Evolutionary conservation across 1,284 basidiomycete species (phyloP).

Genomic region (Heterobasidion parviporum): DNA sequence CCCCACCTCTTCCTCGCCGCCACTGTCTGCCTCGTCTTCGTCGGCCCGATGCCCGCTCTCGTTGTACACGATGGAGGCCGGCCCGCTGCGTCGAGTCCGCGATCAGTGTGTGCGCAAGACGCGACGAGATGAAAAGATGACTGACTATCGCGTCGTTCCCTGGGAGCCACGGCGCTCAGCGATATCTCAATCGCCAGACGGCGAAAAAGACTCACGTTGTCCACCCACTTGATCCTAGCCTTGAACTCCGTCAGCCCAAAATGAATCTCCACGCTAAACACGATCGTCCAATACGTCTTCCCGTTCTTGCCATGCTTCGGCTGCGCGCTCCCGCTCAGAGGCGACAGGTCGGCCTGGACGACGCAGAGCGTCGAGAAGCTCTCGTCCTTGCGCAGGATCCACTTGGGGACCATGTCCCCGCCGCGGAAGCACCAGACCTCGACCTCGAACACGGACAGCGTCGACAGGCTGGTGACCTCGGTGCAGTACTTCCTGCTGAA

Average conservation of each 20-base stretch:
- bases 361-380: slow-evolving; percentile 69
- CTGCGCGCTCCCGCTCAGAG: slow-evolving; percentile 57
- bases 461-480: slow-evolving; percentile 64
- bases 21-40: slow-evolving; percentile 47
- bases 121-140: slow-evolving; percentile 2
- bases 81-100: slow-evolving; percentile 38
- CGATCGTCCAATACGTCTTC: slow-evolving; percentile 71
- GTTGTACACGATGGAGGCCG: slow-evolving; percentile 72
- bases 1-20: slow-evolving; percentile 22
- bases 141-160: slow-evolving; percentile 60
- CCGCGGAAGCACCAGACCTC: slow-evolving; percentile 77
- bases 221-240: slow-evolving; percentile 73
- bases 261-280: slow-evolving; percentile 75
- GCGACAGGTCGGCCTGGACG: slow-evolving; percentile 67
- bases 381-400: slow-evolving; percentile 62
- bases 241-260: slow-evolving; percentile 75
- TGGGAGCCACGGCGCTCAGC: slow-evolving; percentile 16
- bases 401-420: slow-evolving; percentile 56
- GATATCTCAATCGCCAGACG: neutral
- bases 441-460: slow-evolving; percentile 71
- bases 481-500: slow-evolving; percentile 76
- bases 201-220: slow-evolving; percentile 42
- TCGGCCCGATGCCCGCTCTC: slow-evolving; percentile 66
- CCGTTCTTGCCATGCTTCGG: slow-evolving; percentile 54
- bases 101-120: neutral